phyloP scores from a whole-genome alignment of 1,284 basidiomycete species.

The Lentinula novae-zelandiae region DNA sequence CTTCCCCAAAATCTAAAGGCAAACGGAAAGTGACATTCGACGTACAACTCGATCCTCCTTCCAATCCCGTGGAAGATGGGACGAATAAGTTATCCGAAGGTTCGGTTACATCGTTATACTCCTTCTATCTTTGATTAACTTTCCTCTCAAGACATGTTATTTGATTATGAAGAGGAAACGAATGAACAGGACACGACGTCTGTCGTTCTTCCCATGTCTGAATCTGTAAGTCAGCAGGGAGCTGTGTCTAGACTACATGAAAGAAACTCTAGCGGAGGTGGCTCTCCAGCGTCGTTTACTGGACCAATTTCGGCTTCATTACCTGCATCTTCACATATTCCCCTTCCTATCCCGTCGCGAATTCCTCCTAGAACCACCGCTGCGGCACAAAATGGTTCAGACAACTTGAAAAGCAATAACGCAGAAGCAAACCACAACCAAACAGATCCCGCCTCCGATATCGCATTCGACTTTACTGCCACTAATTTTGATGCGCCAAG shows the following conservation, averaged over 20 bases:
- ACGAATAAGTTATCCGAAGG: slow-evolving; percentile 29
- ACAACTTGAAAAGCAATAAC: not conserved
- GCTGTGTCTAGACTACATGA: slow-evolving; percentile 18
- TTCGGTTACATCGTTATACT: slow-evolving; percentile 18
- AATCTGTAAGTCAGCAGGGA: slow-evolving; percentile 20
- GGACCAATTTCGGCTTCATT: slow-evolving; percentile 64
- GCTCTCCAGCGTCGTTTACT: slow-evolving; percentile 51
- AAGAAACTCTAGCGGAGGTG: slow-evolving; percentile 29
- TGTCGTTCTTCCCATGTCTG: slow-evolving; percentile 40
- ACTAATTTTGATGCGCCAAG: not conserved
- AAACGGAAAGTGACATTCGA: slow-evolving; percentile 75
- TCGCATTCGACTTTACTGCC: not conserved
- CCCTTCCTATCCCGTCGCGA: not conserved
- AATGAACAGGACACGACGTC: slow-evolving; percentile 28
- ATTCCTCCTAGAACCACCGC: not conserved
- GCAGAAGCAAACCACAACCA: not conserved
- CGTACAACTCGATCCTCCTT: slow-evolving; percentile 44
- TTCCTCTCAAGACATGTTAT: slow-evolving; percentile 56
- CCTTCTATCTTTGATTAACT: slow-evolving; percentile 3
- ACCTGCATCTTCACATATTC: slow-evolving; percentile 49
- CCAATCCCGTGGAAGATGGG: slow-evolving; percentile 18
- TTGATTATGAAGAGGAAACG: slow-evolving; percentile 55
- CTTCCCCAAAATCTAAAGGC: slow-evolving; percentile 35
- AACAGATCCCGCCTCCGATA: not conserved
- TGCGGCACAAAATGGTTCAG: not conserved